Conservation (phyloP, 1,284 basidiomycete genomes). For the Gymnopus androsaceus region DNA sequence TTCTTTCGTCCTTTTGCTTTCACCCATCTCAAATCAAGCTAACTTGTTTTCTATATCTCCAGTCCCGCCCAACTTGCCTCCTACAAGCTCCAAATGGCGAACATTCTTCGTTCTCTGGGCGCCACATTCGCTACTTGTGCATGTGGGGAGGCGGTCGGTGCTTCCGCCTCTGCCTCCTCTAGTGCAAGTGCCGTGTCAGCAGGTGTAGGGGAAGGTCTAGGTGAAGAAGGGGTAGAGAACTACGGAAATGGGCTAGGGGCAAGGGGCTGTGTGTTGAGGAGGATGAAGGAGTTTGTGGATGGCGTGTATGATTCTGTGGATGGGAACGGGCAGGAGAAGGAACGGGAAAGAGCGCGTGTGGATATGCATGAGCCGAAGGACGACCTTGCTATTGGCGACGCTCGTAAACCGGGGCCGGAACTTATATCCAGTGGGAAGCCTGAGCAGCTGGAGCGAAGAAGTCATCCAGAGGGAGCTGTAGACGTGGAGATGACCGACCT, state of each 20-base stretch:
- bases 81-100: conserved; percentile 65
- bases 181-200: too few species aligned
- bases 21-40: conserved; percentile 16
- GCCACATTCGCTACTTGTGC: conserved; percentile 81
- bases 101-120: conserved; percentile 71
- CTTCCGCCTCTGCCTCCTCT: too few species aligned
- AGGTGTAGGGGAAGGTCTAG: conserved; percentile 41
- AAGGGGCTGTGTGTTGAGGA: background rate
- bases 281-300: conserved; percentile 14
- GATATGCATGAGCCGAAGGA: too few species aligned
- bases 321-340: background rate
- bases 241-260: too few species aligned
- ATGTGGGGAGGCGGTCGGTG: conserved; percentile 66
- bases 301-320: conserved; percentile 7
- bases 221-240: background rate
- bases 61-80: conserved; percentile 55
- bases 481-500: too few species aligned
- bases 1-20: background rate
- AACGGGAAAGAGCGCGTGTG: too few species aligned
- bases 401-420: too few species aligned
- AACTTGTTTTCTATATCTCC: too few species aligned
- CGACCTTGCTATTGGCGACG: too few species aligned
- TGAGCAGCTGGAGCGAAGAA: too few species aligned
- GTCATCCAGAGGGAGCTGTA: too few species aligned
- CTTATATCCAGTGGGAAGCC: too few species aligned